Evolutionary conservation across 192 early-diverging fungal species (phyloP).

Genomic region (Chytriomyces confervae): DNA sequence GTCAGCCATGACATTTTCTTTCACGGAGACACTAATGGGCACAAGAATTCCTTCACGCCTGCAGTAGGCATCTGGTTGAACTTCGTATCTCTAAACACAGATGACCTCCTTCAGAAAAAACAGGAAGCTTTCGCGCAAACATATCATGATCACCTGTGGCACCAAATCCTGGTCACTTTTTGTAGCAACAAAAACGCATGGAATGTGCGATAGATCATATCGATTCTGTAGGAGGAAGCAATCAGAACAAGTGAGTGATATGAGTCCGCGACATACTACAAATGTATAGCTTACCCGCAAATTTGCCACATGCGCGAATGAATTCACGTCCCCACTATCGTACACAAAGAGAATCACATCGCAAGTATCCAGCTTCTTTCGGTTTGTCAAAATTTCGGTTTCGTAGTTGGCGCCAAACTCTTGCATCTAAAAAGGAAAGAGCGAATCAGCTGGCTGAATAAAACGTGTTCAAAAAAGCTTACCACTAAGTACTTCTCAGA

Average conservation of each 20-base stretch:
- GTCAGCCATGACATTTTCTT: conserved; percentile 82
- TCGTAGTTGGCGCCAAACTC: conserved; percentile 89
- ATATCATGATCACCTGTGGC: conserved; percentile 58
- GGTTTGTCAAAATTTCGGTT: conserved; percentile 87
- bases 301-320: conserved; percentile 88
- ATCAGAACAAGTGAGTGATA: conserved; percentile 20
- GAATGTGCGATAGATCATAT: conserved; percentile 82
- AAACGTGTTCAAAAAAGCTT: conserved; percentile 28
- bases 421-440: conserved; percentile 70
- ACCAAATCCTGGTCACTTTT: conserved; percentile 94
- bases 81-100: conserved; percentile 67
- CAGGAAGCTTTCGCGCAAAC: neutral
- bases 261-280: neutral
- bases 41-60: conserved; percentile 80
- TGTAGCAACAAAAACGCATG: conserved; percentile 92
- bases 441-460: neutral
- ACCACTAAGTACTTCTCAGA: conserved; percentile 94
- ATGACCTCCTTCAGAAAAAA: conserved; percentile 8
- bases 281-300: conserved; percentile 66
- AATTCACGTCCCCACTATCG: conserved; percentile 90
- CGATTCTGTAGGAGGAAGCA: conserved; percentile 58
- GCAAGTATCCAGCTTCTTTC: conserved; percentile 82
- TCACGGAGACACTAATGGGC: conserved; percentile 91
- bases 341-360: conserved; percentile 96
- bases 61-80: conserved; percentile 95